Base-by-base conservation (phyloP, 225 moss, liverwort and hornwort genomes). In the Sphagnum contortum region DNA sequence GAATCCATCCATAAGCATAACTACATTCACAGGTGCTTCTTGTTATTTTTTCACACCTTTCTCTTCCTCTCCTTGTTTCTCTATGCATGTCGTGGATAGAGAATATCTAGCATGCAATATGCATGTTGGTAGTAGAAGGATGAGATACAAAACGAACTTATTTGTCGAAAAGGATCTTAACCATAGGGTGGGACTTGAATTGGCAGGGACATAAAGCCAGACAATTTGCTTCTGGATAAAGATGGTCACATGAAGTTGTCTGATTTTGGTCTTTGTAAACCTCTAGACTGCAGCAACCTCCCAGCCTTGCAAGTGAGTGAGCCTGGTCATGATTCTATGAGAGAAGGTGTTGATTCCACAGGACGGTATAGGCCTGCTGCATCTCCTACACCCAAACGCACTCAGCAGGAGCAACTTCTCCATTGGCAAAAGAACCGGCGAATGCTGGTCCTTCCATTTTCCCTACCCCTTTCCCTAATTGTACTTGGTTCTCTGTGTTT, bases 1-100 rank as follows among this genome's bases (percentile, higher is more conserved):
- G 91, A 98, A 75, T 98, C 98, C 9, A 98, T 98, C 63, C 98
- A 98, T 80, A 98, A 93, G 81, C 91, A 89, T 59, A 98, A 93
- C 68, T 98, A 98, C 68, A 98, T 98, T 67, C 98, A 98, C 72
- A 89, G 98, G 98, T 93, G 7, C 6, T 48, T 64, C 13, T 64
- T 9, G 47, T 47, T 29, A 29, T 29, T 29, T 29, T 29, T 29
- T 29, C 29, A 29, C 29, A 29, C 29, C 29, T 29, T 29, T 29
- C 29, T 29, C 29, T 29, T 29, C 29, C 29, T 29, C 29, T 29
- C 29, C 29, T 29, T 29, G 29, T 29, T 29, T 29, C 29, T 29
- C 29, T 29, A 29, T 29, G 29, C 29, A 29, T 29, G 29, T 29
- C 29, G 29, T 29, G 29, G 29, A 29, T 1, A 29, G 29, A 29